Base-by-base conservation (phyloP, 2,329 filamentous ascomycete genomes). In the Fusarium udum region DNA sequence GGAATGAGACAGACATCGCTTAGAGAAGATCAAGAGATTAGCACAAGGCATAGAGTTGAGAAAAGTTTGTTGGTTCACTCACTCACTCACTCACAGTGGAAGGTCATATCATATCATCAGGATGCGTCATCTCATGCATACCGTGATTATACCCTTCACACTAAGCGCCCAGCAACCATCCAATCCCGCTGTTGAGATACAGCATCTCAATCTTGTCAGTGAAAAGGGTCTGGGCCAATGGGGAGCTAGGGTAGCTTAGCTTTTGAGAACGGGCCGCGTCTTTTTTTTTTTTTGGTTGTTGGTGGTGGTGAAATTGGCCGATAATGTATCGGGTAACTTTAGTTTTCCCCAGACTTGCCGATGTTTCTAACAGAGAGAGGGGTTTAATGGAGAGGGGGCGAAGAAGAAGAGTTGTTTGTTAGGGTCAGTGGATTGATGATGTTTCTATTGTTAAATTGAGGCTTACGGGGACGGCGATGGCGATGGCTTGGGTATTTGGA, bases 391-490 rank as follows among this genome's bases (percentile, higher is more conserved):
- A 20, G 31, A 20, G 48, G 46, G 22, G 48, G 46, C 28, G 43
- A 46, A 20, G 31, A 32, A 4, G 31, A 32, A 13, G n/a, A 24
- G 40, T 43, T 24, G 15, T 43, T 43, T 43, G n/a, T 24, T 24
- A 18, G 2, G n/a, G 15, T 7, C 2, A 43, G 18, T 31, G 48
- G 31, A 51, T 37, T 52, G 32, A 22, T 36, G 49, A 36, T 12
- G 18, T 15, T 34, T 12, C 2, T 26, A 36, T 53, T 37, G 32
- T 28, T 36, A 7, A 24, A 26, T 18, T 58, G 39, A 24, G 34
- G 57, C 62, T 71, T 61, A 48, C 57, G 67, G 67, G 40, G 40
- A 61, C 62, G 56, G 69, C 67, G 62, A 71, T 24, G 49, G 69
- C 69, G 69, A 71, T 37, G 39, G 34, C 32, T 28, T 36, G 62